Evolutionary conservation across 164 flowering plant genomes (phyloP), one percentile per base, ranked within the genome.

Genomic region (Chimonanthus praecox): DNA sequence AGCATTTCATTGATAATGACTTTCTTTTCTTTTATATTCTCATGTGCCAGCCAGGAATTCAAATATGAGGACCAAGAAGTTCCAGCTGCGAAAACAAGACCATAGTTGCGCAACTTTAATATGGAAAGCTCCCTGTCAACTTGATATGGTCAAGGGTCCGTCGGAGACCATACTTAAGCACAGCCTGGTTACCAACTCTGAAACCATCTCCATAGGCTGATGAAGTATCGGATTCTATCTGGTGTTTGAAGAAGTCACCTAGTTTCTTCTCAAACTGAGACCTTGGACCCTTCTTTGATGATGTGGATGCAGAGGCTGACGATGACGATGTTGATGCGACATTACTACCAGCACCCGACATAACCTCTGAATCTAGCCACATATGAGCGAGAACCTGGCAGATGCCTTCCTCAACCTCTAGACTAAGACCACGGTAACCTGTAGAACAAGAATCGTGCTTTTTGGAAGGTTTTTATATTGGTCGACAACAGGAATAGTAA

Each of bases 301-400:
- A 73, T 7, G 85, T 51, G 45, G 83, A 68, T 18, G 88, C n/a
- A n/a, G 78, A 69, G 49, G 83, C 73, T 47, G 81, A 81, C 1
- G 79, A 80, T 0, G 85, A 84, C 13, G 91, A 87, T 47, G 82
- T 74, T 48, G 93, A 87, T 11, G 89, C 85, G 3, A 67, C 78
- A 73, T 82, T 80, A 77, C 79, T 85, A 62, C 86, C 85, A 4
- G 87, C 74, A 50, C 83, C 82, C 58, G 91, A 80, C 47, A 72
- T 69, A 47, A 88, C 84, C 88, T 93, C 85, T 2, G 92, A 71
- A 9, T 85, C 88, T 60, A 94, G 76, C 99, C 99, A 94, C 97
- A 90, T 88, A 78, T 93, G 90, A 43, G 99, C 95, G 64, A 94
- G 74, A 43, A 94, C 99, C 74, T 94, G 99, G 73, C 98, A 94